phyloP scores from a whole-genome alignment of 306 rosid genomes.

The Sesbania bispinosa region DNA sequence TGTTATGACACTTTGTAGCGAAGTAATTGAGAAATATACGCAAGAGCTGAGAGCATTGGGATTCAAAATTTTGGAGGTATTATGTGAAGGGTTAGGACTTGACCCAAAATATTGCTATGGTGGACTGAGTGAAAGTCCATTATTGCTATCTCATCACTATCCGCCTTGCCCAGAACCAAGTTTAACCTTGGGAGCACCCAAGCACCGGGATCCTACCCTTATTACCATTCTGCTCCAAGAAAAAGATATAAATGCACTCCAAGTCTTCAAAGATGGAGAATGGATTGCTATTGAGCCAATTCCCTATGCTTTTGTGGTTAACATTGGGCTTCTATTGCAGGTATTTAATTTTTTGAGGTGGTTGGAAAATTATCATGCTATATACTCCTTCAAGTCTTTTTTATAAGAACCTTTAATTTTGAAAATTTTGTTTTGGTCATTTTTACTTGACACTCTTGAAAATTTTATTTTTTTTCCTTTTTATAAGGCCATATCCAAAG shows the following conservation, averaged over 20 bases:
- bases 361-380: too few species aligned
- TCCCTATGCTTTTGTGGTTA: slow-evolving; percentile 46
- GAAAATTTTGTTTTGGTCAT: too few species aligned
- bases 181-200: slow-evolving; percentile 53
- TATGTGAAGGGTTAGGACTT: slow-evolving; percentile 63
- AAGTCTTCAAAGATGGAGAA: slow-evolving; percentile 42
- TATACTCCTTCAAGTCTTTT: too few species aligned
- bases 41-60: slow-evolving; percentile 36
- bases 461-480: too few species aligned
- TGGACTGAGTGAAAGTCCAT: slow-evolving; percentile 34
- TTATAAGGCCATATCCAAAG: too few species aligned
- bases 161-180: slow-evolving; percentile 72
- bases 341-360: background rate
- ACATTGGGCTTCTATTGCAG: slow-evolving; percentile 39
- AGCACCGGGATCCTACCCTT: slow-evolving; percentile 60
- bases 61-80: slow-evolving; percentile 37
- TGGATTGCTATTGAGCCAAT: slow-evolving; percentile 51
- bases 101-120: slow-evolving; percentile 32
- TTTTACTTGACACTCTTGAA: too few species aligned
- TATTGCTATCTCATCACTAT: slow-evolving; percentile 49
- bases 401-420: too few species aligned
- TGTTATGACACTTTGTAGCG: slow-evolving; percentile 32
- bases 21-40: slow-evolving; percentile 39
- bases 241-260: slow-evolving; percentile 48
- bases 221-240: slow-evolving; percentile 60